Conservation (phyloP, 2,329 filamentous ascomycete species). For the Fusarium floridanum region DNA sequence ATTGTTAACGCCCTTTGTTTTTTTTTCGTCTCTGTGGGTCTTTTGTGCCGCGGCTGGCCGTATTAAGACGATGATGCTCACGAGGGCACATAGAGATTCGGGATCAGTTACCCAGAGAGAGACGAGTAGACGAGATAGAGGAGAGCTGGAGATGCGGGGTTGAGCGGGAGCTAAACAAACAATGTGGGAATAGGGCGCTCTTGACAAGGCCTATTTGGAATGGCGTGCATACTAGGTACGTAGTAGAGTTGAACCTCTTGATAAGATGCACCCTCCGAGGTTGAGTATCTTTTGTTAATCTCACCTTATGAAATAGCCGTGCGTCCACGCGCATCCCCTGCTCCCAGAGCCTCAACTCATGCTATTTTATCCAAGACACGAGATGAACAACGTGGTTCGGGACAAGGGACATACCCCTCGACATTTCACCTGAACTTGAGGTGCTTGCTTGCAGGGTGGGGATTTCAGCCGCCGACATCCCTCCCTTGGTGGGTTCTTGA, state of each 20-base stretch:
- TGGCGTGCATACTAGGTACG: neutral
- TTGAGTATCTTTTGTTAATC: neutral
- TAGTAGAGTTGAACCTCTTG: neutral
- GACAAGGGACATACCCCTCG: neutral
- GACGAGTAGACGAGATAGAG: neutral
- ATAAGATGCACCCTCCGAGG: neutral
- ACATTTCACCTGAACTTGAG: neutral
- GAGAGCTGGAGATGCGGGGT: slow-evolving; percentile 28
- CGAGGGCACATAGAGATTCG: slow-evolving; percentile 4
- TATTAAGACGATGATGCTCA: slow-evolving; percentile 21
- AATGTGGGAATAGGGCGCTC: slow-evolving; percentile 39
- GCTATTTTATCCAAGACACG: neutral
- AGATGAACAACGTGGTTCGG: neutral
- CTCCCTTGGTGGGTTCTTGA: neutral
- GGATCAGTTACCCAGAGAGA: neutral
- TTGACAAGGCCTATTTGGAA: slow-evolving; percentile 34
- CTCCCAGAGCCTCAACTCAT: neutral
- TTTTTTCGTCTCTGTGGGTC: slow-evolving; percentile 16
- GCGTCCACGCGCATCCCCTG: neutral
- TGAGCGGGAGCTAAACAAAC: slow-evolving; percentile 17
- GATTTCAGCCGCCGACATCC: neutral
- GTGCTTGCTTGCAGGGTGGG: slow-evolving; percentile 3
- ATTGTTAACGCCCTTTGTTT: slow-evolving; percentile 32
- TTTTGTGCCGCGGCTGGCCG: slow-evolving; percentile 37
- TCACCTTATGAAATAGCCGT: neutral